Evolutionary conservation across 1,139 yeast species (phyloP), one percentile per base, ranked within the genome.

Genomic region (Kodamaea suecica): DNA sequence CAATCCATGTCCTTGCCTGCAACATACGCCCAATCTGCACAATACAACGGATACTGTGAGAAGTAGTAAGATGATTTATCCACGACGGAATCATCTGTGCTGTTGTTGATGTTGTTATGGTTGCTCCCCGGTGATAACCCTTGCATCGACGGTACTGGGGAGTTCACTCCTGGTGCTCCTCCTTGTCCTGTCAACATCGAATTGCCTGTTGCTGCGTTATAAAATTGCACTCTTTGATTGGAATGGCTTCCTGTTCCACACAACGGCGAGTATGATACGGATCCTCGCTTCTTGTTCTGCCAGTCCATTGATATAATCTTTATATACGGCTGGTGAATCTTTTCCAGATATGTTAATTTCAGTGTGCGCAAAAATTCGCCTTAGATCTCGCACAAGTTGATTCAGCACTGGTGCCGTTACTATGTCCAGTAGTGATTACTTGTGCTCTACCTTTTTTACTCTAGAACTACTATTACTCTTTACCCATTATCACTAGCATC

Each of bases 21-120:
- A 12, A 59, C 41, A 23, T 53, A 52, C 5, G 75, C 57, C 95
- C 95, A 85, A 50, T 82, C 94, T 17, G 77, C 63, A 20, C 81
- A 72, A 49, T 73, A 82, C 14, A 85, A 60, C 1, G 94, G 92
- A 55, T 71, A 69, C 34, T 73, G 73, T 1, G 84, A 67, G 40
- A 75, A 76, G 49, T 71, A 82, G 48, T 70, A 73, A 4, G 85
- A 80, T 4, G 73, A 62, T 23, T 79, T 51, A 10, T 63, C 60
- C 26, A 38, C 37, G 12, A 29, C 34, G 29, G 6, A 12, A 12
- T 5, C 10, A 13, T 25, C 17, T 14, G 35, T 21, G 17, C 27
- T 16, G 34, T 13, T 16, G 39, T 19, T 19, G 21, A 9, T 5
- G 34, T 16, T 16, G 39, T 24, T 10, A 24, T 20, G 17, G 21